These are phyloP conservation scores for Clavispora santaluciae DNA, from an alignment of 805 yeast genomes.

Conservation along the genomic window DNA sequence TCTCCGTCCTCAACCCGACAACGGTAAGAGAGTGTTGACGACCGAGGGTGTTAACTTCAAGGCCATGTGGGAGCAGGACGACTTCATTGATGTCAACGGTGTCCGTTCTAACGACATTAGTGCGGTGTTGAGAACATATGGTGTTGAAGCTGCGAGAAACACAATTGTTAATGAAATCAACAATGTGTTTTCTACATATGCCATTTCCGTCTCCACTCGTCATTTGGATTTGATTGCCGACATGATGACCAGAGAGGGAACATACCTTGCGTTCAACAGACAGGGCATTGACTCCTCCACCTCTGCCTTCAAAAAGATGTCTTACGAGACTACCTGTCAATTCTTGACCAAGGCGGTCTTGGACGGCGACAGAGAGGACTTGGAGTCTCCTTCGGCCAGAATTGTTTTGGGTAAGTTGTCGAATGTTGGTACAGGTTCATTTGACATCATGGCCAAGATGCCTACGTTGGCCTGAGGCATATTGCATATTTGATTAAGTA, in stretches of 20 bases:
- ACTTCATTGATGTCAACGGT: constrained; percentile 83
- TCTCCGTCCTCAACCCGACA: constrained; percentile 65
- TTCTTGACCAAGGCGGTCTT: constrained; percentile 94
- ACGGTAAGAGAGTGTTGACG: constrained; percentile 65
- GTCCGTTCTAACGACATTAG: constrained; percentile 90
- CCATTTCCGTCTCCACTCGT: constrained; percentile 86
- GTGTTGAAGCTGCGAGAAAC: constrained; percentile 98
- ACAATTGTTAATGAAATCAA: constrained; percentile 94
- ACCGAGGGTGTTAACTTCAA: constrained; percentile 98
- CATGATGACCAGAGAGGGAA: constrained; percentile 98
- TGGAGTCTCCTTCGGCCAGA: constrained; percentile 90
- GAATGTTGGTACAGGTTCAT: constrained; percentile 93
- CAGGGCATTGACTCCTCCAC: constrained; percentile 96
- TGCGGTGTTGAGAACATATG: constrained; percentile 85
- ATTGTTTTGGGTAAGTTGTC: constrained; percentile 88
- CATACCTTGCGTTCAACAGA: constrained; percentile 93
- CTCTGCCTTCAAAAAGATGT: constrained; percentile 97
- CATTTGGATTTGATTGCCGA: constrained; percentile 97
- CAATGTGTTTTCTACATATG: constrained; percentile 93
- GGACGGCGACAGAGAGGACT: constrained; percentile 82
- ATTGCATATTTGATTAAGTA: constrained; percentile 1
- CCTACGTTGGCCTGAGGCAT: constrained; percentile 16
- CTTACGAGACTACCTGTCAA: constrained; percentile 97
- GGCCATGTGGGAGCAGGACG: constrained; percentile 98
- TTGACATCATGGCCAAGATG: constrained; percentile 66